A percentile compares a stretch with the other conserved stretches of the same genome.
phyloP scores from a whole-genome alignment of 179 eudicot genomes.

The Beta corolliflora region DNA sequence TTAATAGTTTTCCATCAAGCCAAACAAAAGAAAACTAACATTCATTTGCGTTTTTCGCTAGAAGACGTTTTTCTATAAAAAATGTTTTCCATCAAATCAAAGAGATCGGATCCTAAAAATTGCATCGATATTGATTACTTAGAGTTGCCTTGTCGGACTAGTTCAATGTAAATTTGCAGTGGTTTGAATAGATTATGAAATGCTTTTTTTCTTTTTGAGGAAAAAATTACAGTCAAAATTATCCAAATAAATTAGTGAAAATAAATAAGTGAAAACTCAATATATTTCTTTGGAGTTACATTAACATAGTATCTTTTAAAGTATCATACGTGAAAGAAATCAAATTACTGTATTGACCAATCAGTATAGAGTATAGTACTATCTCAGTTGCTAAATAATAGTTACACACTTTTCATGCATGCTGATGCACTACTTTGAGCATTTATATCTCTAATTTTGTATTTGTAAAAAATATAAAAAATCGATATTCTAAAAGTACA shows the following conservation, averaged over 20 bases:
- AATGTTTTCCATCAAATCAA: neutral
- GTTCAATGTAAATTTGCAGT: neutral
- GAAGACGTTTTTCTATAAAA: too few relatives aligned
- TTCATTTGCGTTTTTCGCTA: too few relatives aligned
- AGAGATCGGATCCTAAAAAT: neutral
- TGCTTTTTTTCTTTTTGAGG: too few relatives aligned
- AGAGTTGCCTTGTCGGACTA: neutral
- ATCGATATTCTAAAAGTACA: too few relatives aligned
- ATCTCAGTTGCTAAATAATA: too few relatives aligned
- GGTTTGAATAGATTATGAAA: neutral
- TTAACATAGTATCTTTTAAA: neutral
- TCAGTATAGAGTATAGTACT: neutral
- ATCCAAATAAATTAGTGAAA: neutral
- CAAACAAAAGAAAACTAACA: too few relatives aligned
- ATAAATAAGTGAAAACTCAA: neutral
- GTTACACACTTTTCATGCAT: too few relatives aligned
- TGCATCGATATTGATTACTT: constrained; percentile 2
- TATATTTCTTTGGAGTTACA: neutral
- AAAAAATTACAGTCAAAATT: constrained; percentile 1
- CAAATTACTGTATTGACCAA: neutral
- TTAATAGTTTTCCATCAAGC: too few relatives aligned
- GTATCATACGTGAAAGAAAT: neutral
- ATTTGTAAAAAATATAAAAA: too few relatives aligned
- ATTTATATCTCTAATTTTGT: too few relatives aligned
- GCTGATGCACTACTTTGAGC: too few relatives aligned